Percentiles rank a stretch among this genome's conserved stretches.
Conservation (phyloP, 2,329 filamentous ascomycete species). For the Penicillium brevicompactum region DNA sequence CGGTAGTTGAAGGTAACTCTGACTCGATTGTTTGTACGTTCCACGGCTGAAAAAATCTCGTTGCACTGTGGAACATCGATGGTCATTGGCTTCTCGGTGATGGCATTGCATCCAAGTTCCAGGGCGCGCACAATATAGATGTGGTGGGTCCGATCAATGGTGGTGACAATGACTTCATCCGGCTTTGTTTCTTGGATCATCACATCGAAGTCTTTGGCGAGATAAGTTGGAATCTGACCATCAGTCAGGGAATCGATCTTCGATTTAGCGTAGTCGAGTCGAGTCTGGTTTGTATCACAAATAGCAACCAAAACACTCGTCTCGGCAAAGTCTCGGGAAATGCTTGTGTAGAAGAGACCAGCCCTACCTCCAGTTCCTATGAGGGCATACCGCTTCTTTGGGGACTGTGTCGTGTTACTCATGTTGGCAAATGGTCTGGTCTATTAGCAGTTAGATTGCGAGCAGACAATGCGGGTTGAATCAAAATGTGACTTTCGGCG, state of each 20-base stretch:
- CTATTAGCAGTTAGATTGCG: neutral
- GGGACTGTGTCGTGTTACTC: slow-evolving; percentile 11
- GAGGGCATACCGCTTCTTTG: slow-evolving; percentile 22
- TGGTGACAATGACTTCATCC: slow-evolving; percentile 65
- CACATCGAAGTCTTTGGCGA: slow-evolving; percentile 57
- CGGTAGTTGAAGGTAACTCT: slow-evolving; percentile 67
- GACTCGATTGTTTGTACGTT: slow-evolving; percentile 52
- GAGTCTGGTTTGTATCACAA: slow-evolving; percentile 23
- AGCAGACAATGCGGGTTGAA: neutral
- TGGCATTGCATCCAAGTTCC: slow-evolving; percentile 61
- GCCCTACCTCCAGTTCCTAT: slow-evolving; percentile 32
- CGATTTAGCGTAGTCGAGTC: slow-evolving; percentile 19
- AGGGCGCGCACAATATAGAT: slow-evolving; percentile 62
- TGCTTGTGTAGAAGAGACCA: slow-evolving; percentile 21
- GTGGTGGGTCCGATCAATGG: slow-evolving; percentile 64
- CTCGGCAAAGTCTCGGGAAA: slow-evolving; percentile 16
- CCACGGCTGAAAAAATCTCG: slow-evolving; percentile 58
- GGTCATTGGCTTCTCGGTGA: slow-evolving; percentile 69
- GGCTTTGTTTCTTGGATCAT: slow-evolving; percentile 60
- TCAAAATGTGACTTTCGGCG: neutral
- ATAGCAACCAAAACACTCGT: slow-evolving; percentile 19
- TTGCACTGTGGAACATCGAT: slow-evolving; percentile 59
- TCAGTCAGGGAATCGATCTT: slow-evolving; percentile 45
- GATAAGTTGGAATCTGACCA: slow-evolving; percentile 55
- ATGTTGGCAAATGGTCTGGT: neutral